Evolutionary conservation across 768 basidiomycete genomes (phyloP).

Genomic region (Termitomyces sp.): DNA sequence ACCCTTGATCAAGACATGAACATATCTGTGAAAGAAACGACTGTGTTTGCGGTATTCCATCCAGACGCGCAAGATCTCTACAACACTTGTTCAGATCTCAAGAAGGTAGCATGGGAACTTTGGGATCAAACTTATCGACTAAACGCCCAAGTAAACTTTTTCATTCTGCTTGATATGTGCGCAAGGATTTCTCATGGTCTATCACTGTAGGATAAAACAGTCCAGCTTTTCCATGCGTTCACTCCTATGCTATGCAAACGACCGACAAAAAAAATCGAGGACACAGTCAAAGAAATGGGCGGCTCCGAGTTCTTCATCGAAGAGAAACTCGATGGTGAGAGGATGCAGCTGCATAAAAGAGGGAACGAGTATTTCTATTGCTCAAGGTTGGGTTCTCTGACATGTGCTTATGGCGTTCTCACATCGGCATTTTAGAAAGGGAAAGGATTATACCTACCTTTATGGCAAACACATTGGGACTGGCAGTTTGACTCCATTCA

Average conservation of each 20-base stretch:
- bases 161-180: background rate
- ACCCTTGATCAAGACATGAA: constrained; percentile 63
- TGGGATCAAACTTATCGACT: constrained; percentile 73
- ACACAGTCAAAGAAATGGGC: constrained; percentile 83
- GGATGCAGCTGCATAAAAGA: constrained; percentile 93
- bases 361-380: constrained; percentile 92
- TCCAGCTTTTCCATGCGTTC: constrained; percentile 84
- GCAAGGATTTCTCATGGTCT: background rate
- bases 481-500: constrained; percentile 88
- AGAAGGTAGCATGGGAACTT: constrained; percentile 88
- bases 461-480: constrained; percentile 83
- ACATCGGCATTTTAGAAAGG: constrained; percentile 54
- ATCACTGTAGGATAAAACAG: constrained; percentile 66
- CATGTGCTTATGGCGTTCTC: background rate
- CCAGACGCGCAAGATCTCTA: constrained; percentile 92
- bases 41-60: constrained; percentile 89
- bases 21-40: constrained; percentile 92
- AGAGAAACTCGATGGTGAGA: constrained; percentile 96
- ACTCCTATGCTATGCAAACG: constrained; percentile 96
- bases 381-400: constrained; percentile 56
- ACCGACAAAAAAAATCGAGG: constrained; percentile 75
- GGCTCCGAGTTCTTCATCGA: constrained; percentile 83
- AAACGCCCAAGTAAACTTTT: constrained; percentile 49
- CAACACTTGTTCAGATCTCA: constrained; percentile 95
- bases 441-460: constrained; percentile 86